Evolutionary conservation across 768 basidiomycete species (phyloP), one percentile per base, ranked within the genome.

Genomic region (Kwoniella bestiolae): DNA sequence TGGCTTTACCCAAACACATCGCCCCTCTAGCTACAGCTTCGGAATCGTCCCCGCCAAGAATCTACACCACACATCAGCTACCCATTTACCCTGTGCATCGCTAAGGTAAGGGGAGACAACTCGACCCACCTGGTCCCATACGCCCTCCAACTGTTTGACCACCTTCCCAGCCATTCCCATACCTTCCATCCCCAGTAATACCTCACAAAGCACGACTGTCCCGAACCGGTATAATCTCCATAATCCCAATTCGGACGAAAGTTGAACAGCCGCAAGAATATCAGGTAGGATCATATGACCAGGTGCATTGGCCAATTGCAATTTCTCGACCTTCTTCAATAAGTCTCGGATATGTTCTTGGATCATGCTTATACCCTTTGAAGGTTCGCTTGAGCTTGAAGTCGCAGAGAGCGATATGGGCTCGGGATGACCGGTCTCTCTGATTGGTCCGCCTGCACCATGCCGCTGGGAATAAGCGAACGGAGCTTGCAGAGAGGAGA

Each of bases 151-250:
- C 57, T 75, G 52, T 14, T 45, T 41, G 1, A 66, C 45, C 6
- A 69, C 78, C 50, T 74, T 70, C 35, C 14, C 21, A 2, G 67
- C 64, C 59, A 80, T 44, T 8, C 66, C 68, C 23, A 56, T 47
- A 14, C 52, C 67, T 21, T 76, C 72, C 56, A 78, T 71, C 3
- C 56, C n/a, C 16, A 72, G 51, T 12, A 80, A 60, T 0, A 71
- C 65, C 18, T 77, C 70, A 3, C 71, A 70, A 28, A 78, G 58
- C 12, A 74, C 16, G 26, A 79, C 62, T 14, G 58, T 64, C 3
- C 67, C 69, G 12, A 60, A 60, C 8, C 78, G 70, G 59, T 75
- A 69, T 21, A 74, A 21, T 12, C 47, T 35, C 76, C 75, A 75
- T 18, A 72, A 34, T 14, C 67, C 72, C 4, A 76, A 56, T 44